Percentiles rank a stretch among this genome's conserved stretches.
Evolutionary conservation across 257 asterid genomes (phyloP).

Genomic region (Henckelia pumila): DNA sequence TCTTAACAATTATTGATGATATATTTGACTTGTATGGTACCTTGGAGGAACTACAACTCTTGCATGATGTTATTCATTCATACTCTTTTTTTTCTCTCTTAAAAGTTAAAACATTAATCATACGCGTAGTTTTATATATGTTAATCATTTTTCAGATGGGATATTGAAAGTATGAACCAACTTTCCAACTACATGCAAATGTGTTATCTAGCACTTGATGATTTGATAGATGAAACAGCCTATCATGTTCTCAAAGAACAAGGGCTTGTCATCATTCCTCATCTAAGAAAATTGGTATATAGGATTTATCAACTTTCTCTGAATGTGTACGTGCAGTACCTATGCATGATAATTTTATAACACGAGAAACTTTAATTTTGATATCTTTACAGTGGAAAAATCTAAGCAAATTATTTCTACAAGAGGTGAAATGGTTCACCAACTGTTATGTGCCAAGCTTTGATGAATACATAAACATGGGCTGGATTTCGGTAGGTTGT

Average conservation of each 20-base stretch:
- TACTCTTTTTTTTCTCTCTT: no score
- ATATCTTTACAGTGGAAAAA: slow-evolving; percentile 34
- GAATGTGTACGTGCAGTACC: no score
- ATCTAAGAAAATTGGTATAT: slow-evolving; percentile 30
- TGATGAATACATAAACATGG: slow-evolving; percentile 41
- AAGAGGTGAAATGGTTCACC: slow-evolving; percentile 47
- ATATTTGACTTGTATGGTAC: slow-evolving; percentile 43
- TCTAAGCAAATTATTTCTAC: slow-evolving; percentile 29
- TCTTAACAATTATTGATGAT: slow-evolving; percentile 30
- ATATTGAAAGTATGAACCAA: slow-evolving; percentile 19
- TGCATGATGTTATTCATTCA: slow-evolving; percentile 9
- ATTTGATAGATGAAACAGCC: slow-evolving; percentile 31
- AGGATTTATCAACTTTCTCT: no score
- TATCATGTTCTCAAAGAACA: slow-evolving; percentile 36
- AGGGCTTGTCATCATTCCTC: slow-evolving; percentile 23
- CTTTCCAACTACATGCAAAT: slow-evolving; percentile 44
- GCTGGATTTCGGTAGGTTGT: slow-evolving; percentile 39
- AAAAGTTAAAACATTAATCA: no score
- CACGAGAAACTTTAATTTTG: background rate
- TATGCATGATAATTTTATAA: background rate
- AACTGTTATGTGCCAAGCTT: slow-evolving; percentile 28
- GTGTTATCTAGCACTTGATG: slow-evolving; percentile 35
- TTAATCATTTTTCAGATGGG: slow-evolving; percentile 24
- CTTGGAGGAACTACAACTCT: slow-evolving; percentile 36
- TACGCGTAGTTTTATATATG: no score